Conservation (phyloP, 176 grass and related monocot species). For the Saccharum officinarum region DNA sequence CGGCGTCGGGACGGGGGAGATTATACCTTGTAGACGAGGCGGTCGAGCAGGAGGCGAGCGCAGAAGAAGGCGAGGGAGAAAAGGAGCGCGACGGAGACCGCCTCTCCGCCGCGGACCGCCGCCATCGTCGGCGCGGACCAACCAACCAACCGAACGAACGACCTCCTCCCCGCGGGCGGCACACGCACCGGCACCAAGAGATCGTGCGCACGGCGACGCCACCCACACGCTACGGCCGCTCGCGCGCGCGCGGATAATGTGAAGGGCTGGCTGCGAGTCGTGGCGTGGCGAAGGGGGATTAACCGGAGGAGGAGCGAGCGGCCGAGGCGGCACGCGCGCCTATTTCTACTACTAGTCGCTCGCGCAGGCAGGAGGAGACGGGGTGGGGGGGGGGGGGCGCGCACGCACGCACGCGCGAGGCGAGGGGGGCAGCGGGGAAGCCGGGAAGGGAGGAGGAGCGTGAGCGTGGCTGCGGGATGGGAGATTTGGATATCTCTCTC, state of each 20-base stretch:
- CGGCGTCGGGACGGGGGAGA: not conserved
- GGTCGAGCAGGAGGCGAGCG: slow-evolving; percentile 80
- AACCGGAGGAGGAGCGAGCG: not conserved
- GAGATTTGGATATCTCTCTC: slow-evolving; percentile 5
- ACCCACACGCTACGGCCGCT: not conserved
- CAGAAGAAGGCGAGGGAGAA: slow-evolving; percentile 73
- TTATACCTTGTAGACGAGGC: slow-evolving; percentile 79
- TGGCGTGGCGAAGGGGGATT: not conserved
- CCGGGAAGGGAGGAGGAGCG: not conserved
- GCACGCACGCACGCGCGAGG: slow-evolving; percentile 15
- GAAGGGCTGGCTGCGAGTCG: not conserved
- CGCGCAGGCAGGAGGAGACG: slow-evolving; percentile 1
- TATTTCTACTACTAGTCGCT: slow-evolving; percentile 17
- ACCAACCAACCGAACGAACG: not conserved
- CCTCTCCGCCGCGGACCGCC: slow-evolving; percentile 33
- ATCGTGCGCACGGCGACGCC: slow-evolving; percentile 9
- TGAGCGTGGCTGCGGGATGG: slow-evolving; percentile 6
- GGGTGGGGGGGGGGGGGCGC: too few species aligned
- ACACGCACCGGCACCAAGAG: not conserved
- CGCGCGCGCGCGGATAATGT: slow-evolving; percentile 38
- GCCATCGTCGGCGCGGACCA: slow-evolving; percentile 1
- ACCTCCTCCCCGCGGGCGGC: not conserved
- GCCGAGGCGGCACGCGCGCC: slow-evolving; percentile 33
- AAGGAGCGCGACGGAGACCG: slow-evolving; percentile 33
- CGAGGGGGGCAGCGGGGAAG: not conserved